These are phyloP conservation scores for Grammothele lineata DNA, from an alignment of 768 basidiomycete species.

Conservation along the genomic window DNA sequence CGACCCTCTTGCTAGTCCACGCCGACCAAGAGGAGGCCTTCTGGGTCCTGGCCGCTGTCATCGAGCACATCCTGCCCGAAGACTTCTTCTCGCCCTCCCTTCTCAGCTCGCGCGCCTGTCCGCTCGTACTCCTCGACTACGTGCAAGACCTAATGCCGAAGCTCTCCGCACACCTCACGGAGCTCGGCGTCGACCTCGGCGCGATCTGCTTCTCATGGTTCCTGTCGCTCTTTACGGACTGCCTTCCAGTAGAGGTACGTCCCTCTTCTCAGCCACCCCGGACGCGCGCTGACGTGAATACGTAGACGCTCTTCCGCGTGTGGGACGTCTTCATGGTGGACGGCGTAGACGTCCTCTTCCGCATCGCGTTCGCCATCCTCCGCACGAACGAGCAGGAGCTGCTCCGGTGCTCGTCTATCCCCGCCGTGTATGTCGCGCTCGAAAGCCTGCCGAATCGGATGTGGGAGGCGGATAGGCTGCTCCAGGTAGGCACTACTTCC, in stretches of 20 bases:
- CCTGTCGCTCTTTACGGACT: constrained; percentile 92
- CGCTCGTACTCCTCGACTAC: constrained; percentile 84
- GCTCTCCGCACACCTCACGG: constrained; percentile 67
- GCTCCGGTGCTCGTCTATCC: constrained; percentile 76
- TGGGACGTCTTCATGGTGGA: constrained; percentile 97
- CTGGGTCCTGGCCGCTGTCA: constrained; percentile 87
- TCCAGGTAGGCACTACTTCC: constrained; percentile 56
- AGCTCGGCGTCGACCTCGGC: constrained; percentile 83
- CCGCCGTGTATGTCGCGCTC: constrained; percentile 84
- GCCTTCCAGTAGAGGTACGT: constrained; percentile 87
- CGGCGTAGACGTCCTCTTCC: constrained; percentile 86
- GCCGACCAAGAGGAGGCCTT: constrained; percentile 97
- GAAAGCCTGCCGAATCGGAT: constrained; percentile 88
- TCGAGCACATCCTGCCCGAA: constrained; percentile 84
- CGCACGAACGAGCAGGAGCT: constrained; percentile 82
- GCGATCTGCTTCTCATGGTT: constrained; percentile 99
- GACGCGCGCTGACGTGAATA: constrained; percentile 2
- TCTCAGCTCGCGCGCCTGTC: constrained; percentile 91
- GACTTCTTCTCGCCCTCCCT: constrained; percentile 93
- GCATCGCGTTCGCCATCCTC: constrained; percentile 85
- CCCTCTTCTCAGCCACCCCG: background rate
- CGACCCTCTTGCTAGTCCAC: constrained; percentile 87
- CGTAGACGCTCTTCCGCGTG: constrained; percentile 85
- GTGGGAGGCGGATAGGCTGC: constrained; percentile 89
- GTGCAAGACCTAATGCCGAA: constrained; percentile 75